phyloP scores from a whole-genome alignment of 805 yeast species.

The Naumovozyma baii region DNA sequence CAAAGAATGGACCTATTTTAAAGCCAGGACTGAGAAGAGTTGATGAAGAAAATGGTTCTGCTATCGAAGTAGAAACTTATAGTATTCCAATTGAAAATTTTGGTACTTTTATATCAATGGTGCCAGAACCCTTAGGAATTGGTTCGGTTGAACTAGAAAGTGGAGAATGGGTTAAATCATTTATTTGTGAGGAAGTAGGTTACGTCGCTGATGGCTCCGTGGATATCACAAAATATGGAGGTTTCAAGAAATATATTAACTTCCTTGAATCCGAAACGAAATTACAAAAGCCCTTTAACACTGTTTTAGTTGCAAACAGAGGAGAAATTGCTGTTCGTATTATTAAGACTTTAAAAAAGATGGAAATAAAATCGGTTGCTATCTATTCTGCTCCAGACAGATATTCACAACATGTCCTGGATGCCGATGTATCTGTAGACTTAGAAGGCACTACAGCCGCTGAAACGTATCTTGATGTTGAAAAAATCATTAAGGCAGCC shows the following conservation, averaged over 20 bases:
- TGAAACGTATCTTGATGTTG: slow-evolving; percentile 79
- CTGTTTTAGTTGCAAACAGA: slow-evolving; percentile 91
- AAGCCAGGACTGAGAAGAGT: slow-evolving; percentile 88
- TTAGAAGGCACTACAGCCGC: slow-evolving; percentile 78
- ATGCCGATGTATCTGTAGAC: slow-evolving; percentile 76
- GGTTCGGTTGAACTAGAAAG: slow-evolving; percentile 78
- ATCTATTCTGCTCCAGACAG: slow-evolving; percentile 86
- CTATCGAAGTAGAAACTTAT: slow-evolving; percentile 73
- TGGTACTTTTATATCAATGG: slow-evolving; percentile 78
- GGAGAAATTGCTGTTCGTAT: slow-evolving; percentile 97
- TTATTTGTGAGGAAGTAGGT: slow-evolving; percentile 88
- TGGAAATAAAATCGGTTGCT: slow-evolving; percentile 73
- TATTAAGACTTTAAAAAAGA: slow-evolving; percentile 73
- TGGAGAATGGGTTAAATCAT: slow-evolving; percentile 84
- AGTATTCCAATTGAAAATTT: slow-evolving; percentile 68
- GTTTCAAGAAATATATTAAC: slow-evolving; percentile 61
- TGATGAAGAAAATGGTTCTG: slow-evolving; percentile 37
- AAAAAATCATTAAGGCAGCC: slow-evolving; percentile 80
- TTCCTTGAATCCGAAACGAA: slow-evolving; percentile 19
- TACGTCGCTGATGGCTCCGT: slow-evolving; percentile 59
- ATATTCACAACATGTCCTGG: slow-evolving; percentile 74
- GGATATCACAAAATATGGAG: slow-evolving; percentile 82
- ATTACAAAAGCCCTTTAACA: slow-evolving; percentile 53
- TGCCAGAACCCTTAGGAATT: slow-evolving; percentile 91
- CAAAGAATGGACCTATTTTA: slow-evolving; percentile 67